Conservation (phyloP, 768 basidiomycete genomes). For the Pulveroboletus sp. region DNA sequence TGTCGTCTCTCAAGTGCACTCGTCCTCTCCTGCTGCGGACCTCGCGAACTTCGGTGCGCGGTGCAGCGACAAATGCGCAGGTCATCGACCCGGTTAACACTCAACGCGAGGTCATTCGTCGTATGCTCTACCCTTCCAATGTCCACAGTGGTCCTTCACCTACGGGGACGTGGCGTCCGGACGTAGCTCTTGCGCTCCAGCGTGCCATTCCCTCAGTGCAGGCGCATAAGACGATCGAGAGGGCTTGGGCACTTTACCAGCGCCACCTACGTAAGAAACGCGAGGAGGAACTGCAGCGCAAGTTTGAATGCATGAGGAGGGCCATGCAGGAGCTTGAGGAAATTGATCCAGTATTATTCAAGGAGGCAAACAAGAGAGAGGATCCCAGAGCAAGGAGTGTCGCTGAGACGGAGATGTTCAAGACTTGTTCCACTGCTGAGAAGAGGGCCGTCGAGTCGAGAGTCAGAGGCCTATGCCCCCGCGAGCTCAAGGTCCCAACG, state of each 20-base stretch:
- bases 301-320: constrained; percentile 73
- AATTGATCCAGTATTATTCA: constrained; percentile 48
- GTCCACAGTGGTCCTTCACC: constrained; percentile 67
- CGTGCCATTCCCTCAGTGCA: constrained; percentile 84
- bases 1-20: constrained; percentile 39
- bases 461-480: constrained; percentile 77
- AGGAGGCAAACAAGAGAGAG: constrained; percentile 68
- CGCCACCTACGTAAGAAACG: constrained; percentile 69
- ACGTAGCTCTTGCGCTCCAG: constrained; percentile 71
- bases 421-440: constrained; percentile 60
- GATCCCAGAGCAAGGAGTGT: constrained; percentile 62
- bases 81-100: constrained; percentile 42
- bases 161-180: constrained; percentile 78
- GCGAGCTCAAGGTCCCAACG: constrained; percentile 79
- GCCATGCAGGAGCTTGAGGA: constrained; percentile 80
- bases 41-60: constrained; percentile 35
- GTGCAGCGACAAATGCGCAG: constrained; percentile 35
- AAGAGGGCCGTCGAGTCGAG: constrained; percentile 70
- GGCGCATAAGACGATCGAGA: constrained; percentile 87
- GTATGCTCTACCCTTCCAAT: constrained; percentile 75
- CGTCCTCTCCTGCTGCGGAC: constrained; percentile 32
- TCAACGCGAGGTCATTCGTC: constrained; percentile 68
- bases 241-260: constrained; percentile 82
- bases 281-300: constrained; percentile 64
- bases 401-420: constrained; percentile 55